Conservation (phyloP, 2,329 filamentous ascomycete genomes). For the Diplocarpon rosae region DNA sequence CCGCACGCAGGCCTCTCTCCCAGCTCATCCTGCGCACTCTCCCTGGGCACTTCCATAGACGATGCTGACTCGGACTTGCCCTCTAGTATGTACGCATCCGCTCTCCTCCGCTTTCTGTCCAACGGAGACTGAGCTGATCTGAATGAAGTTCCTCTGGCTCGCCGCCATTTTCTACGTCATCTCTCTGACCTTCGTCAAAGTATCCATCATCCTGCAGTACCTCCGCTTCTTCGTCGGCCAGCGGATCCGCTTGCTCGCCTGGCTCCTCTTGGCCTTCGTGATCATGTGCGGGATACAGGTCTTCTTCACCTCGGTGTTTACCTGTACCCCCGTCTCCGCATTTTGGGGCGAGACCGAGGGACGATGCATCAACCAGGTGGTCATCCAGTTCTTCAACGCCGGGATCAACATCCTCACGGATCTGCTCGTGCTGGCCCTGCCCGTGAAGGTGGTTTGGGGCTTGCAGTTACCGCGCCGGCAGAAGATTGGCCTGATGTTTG, state of each 20-base stretch:
- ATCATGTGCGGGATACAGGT: constrained; percentile 4
- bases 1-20: too few relatives aligned
- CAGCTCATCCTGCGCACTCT: too few relatives aligned
- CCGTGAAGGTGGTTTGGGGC: constrained; percentile 8
- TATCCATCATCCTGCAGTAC: constrained; percentile 11
- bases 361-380: not conserved
- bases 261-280: not conserved
- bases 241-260: not conserved
- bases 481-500: constrained; percentile 10
- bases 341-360: constrained; percentile 5
- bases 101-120: too few relatives aligned
- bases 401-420: constrained; percentile 13
- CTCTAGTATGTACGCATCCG: too few relatives aligned
- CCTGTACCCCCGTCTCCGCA: constrained; percentile 8
- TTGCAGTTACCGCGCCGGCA: constrained; percentile 9
- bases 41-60: too few relatives aligned
- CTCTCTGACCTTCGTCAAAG: constrained; percentile 6
- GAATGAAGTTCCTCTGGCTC: constrained; percentile 18
- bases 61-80: too few relatives aligned
- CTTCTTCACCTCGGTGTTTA: constrained; percentile 4
- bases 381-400: constrained; percentile 11
- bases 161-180: constrained; percentile 28
- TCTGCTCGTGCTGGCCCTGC: constrained; percentile 8
- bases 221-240: constrained; percentile 6
- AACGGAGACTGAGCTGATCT: too few relatives aligned